Percentiles rank a stretch among this genome's conserved stretches.
Evolutionary conservation across 2,329 filamentous ascomycete genomes (phyloP).

Genomic region (Aspergillus puulaauensis): DNA sequence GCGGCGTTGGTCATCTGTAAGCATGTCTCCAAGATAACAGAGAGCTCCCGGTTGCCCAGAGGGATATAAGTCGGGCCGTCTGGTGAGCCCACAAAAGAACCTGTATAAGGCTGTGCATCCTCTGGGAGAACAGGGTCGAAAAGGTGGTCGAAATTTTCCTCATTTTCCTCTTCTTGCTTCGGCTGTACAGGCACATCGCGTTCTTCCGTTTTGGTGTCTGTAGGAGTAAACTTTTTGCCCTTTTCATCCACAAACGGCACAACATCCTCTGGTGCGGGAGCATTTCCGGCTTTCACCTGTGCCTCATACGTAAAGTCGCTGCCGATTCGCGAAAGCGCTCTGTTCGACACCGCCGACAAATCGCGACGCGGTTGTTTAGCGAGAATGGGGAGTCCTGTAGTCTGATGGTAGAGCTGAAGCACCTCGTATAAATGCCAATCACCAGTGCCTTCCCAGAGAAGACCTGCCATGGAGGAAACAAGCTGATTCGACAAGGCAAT

Average conservation of each 20-base stretch:
- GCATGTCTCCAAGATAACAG: conserved; percentile 67
- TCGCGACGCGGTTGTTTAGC: conserved; percentile 21
- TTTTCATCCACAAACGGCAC: conserved; percentile 33
- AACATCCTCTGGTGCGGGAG: conserved; percentile 17
- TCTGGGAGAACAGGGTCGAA: conserved; percentile 35
- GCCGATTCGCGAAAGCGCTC: not conserved
- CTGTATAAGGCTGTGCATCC: not conserved
- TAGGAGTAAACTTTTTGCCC: conserved; percentile 16
- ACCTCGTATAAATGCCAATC: conserved; percentile 68
- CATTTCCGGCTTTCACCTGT: not conserved
- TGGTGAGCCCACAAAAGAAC: not conserved
- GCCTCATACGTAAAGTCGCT: not conserved
- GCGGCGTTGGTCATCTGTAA: conserved; percentile 57
- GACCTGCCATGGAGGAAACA: conserved; percentile 75
- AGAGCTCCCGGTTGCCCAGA: conserved; percentile 61
- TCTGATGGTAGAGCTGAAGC: conserved; percentile 74
- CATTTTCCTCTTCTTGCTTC: conserved; percentile 22
- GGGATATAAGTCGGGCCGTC: conserved; percentile 37
- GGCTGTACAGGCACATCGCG: not conserved
- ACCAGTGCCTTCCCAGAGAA: conserved; percentile 66
- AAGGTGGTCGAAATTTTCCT: conserved; percentile 29
- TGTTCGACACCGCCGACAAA: not conserved
- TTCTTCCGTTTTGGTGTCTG: not conserved
- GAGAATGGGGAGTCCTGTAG: conserved; percentile 67
- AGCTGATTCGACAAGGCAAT: conserved; percentile 75